These are phyloP conservation scores for Plantago lanceolata DNA, from an alignment of 305 asterid species.

Conservation along the genomic window DNA sequence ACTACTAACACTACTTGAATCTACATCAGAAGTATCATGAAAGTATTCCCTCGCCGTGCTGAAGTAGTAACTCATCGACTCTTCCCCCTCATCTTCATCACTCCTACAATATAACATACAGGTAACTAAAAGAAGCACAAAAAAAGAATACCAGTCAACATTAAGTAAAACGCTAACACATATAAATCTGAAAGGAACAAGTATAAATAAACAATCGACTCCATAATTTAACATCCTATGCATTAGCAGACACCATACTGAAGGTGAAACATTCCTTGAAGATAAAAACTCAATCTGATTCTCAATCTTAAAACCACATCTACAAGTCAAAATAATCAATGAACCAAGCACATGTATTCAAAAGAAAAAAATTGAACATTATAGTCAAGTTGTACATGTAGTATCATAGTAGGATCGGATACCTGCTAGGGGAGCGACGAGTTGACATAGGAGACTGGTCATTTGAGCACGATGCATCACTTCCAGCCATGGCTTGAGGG, in stretches of 20 bases:
- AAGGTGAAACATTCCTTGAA: neutral
- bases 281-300: slow-evolving; percentile 1
- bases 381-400: neutral
- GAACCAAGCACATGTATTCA: neutral
- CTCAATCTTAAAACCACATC: neutral
- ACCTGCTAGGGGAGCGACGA: slow-evolving; percentile 70
- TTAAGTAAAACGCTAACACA: neutral
- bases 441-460: slow-evolving; percentile 43
- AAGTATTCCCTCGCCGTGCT: slow-evolving; percentile 49
- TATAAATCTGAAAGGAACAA: neutral
- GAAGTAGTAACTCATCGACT: slow-evolving; percentile 46
- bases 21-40: slow-evolving; percentile 68
- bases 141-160: too few relatives aligned
- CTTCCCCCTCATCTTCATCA: slow-evolving; percentile 75
- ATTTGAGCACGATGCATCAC: slow-evolving; percentile 38
- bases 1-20: slow-evolving; percentile 68
- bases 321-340: neutral
- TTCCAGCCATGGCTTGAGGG: slow-evolving; percentile 41
- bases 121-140: slow-evolving; percentile 1
- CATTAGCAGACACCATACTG: slow-evolving; percentile 8
- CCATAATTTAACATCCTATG: slow-evolving; percentile 2
- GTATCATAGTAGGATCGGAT: neutral
- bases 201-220: neutral
- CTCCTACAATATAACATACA: slow-evolving; percentile 46
- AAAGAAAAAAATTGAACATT: neutral